Evolutionary conservation across 768 basidiomycete genomes (phyloP).

Genomic region (Hericium coralloides): DNA sequence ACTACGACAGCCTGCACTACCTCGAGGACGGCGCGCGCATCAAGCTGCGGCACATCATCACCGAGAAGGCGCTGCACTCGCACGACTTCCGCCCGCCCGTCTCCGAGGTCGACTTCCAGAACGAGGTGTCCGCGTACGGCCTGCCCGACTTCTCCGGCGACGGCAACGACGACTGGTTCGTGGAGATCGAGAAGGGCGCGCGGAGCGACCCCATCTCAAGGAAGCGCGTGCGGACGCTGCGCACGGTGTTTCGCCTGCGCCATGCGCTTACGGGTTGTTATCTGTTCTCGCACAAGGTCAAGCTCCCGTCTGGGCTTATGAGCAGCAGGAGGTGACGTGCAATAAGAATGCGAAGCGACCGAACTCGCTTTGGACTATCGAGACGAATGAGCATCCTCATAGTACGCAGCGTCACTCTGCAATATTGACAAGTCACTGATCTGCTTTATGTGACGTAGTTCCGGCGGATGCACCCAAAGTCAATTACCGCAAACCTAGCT

Average conservation of each 20-base stretch:
- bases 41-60: constrained; percentile 72
- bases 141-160: constrained; percentile 80
- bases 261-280: constrained; percentile 91
- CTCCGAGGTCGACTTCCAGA: constrained; percentile 97
- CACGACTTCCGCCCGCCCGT: constrained; percentile 94
- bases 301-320: constrained; percentile 92
- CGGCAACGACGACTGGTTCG: constrained; percentile 86
- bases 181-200: constrained; percentile 74
- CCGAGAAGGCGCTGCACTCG: constrained; percentile 85
- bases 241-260: constrained; percentile 74
- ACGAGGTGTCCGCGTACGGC: constrained; percentile 94
- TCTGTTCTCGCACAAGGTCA: constrained; percentile 96
- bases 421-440: not conserved
- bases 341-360: constrained; percentile 90
- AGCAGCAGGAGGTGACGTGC: constrained; percentile 99
- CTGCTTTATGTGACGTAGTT: constrained; percentile 36
- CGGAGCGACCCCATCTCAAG: constrained; percentile 55
- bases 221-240: constrained; percentile 67
- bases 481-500: constrained; percentile 87
- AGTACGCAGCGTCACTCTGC: constrained; percentile 35
- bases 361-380: constrained; percentile 92
- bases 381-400: constrained; percentile 70
- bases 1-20: constrained; percentile 43
- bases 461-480: constrained; percentile 64
- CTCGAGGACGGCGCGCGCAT: constrained; percentile 61